Conservation (phyloP, 495 filamentous ascomycete species). For the Aeminium ludgeri region DNA sequence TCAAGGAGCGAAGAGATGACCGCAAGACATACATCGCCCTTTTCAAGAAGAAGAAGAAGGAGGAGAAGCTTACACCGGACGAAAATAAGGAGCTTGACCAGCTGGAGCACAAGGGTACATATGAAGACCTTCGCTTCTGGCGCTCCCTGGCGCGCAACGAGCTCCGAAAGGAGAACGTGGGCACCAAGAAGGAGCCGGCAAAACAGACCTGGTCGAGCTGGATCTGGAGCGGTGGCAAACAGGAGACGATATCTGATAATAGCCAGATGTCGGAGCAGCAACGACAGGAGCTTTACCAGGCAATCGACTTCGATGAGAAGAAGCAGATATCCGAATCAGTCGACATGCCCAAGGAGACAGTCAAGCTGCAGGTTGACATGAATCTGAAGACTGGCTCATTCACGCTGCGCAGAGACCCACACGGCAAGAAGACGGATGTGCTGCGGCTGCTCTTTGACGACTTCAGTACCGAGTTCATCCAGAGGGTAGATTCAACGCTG, state of each 20-base stretch:
- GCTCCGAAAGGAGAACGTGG: conserved; percentile 82
- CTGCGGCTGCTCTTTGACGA: conserved; percentile 84
- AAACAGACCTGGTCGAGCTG: conserved; percentile 73
- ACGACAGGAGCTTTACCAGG: conserved; percentile 88
- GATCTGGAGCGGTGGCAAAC: conserved; percentile 54
- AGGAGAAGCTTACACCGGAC: conserved; percentile 48
- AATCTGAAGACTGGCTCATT: conserved; percentile 85
- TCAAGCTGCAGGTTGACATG: conserved; percentile 82
- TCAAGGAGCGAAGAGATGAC: conserved; percentile 80
- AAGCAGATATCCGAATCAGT: conserved; percentile 70
- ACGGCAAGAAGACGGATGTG: conserved; percentile 59
- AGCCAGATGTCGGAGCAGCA: conserved; percentile 84
- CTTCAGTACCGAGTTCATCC: conserved; percentile 72
- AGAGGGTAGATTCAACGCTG: conserved; percentile 78
- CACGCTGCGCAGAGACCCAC: conserved; percentile 74
- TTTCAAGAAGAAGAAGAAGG: conserved; percentile 84
- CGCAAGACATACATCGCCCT: conserved; percentile 74
- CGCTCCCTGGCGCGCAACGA: conserved; percentile 85
- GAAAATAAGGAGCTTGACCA: conserved; percentile 57
- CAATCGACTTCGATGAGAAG: conserved; percentile 97
- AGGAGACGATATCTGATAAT: conserved; percentile 39
- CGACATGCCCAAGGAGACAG: conserved; percentile 72
- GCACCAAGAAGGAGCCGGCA: conserved; percentile 50
- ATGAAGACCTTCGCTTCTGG: conserved; percentile 96
- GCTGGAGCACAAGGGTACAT: conserved; percentile 74